phyloP scores from a whole-genome alignment of 352 stramenopile genomes.

The Aphanomyces stellatus region DNA sequence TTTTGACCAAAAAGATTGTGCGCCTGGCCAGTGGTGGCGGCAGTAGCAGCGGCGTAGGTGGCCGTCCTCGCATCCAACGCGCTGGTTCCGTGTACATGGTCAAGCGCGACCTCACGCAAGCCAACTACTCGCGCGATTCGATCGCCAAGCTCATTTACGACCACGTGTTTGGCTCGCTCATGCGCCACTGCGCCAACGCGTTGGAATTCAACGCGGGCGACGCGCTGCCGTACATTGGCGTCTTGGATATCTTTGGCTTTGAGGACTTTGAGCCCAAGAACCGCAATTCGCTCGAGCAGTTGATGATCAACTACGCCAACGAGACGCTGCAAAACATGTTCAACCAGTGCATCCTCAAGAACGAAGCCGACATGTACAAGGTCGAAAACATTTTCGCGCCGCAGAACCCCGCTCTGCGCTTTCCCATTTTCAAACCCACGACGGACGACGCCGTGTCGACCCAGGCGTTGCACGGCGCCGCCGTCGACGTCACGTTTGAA shows the following conservation, averaged over 20 bases:
- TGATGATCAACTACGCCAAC: conserved; percentile 90
- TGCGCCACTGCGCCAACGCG: conserved; percentile 67
- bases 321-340: conserved; percentile 90
- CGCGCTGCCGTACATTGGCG: conserved; percentile 56
- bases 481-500: conserved; percentile 53
- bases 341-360: conserved; percentile 82
- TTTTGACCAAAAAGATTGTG: conserved; percentile 71
- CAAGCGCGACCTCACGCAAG: conserved; percentile 27
- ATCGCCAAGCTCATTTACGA: conserved; percentile 89
- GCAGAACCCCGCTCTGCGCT: conserved; percentile 78
- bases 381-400: conserved; percentile 24
- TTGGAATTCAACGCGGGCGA: conserved; percentile 68
- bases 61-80: conserved; percentile 30
- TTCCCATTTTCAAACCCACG: conserved; percentile 26
- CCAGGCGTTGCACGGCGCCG: conserved; percentile 47
- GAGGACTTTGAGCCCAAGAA: conserved; percentile 58
- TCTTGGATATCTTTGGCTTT: conserved; percentile 88
- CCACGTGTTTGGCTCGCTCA: conserved; percentile 79
- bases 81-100: conserved; percentile 38
- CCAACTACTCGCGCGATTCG: conserved; percentile 70
- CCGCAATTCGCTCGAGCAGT: conserved; percentile 91
- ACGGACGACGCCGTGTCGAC: conserved; percentile 61
- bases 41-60: conserved; percentile 49
- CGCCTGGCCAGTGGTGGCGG: conserved; percentile 45
- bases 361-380: conserved; percentile 74